Evolutionary conservation across 1,139 yeast genomes (phyloP).

Genomic region (Sugiyamaella paludigena): DNA sequence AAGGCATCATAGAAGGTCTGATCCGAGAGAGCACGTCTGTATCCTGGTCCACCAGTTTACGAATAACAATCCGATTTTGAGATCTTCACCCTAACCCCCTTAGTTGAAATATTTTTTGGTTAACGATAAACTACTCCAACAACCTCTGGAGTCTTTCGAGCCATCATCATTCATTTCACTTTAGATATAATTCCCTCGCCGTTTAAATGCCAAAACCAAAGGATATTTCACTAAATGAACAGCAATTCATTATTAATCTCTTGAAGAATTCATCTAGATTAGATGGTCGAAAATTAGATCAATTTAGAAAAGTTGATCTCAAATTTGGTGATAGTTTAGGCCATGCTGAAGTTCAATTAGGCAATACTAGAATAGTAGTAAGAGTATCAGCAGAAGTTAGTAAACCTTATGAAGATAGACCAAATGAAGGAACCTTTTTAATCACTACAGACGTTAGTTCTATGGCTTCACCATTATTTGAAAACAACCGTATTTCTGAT

Average conservation of each 20-base stretch:
- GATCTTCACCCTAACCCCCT: no score
- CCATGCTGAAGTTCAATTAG: constrained; percentile 72
- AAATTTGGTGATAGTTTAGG: constrained; percentile 72
- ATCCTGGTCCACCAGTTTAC: no score
- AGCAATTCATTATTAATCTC: constrained; percentile 57
- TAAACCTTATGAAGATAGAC: constrained; percentile 84
- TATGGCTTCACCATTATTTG: constrained; percentile 85
- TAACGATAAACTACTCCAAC: no score
- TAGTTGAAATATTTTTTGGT: no score
- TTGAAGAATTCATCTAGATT: constrained; percentile 60
- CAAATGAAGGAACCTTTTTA: constrained; percentile 85
- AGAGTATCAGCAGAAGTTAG: constrained; percentile 78
- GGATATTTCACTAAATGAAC: constrained; percentile 67
- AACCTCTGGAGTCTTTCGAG: no score
- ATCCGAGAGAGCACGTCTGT: no score
- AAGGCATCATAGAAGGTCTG: no score
- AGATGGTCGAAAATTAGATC: constrained; percentile 66
- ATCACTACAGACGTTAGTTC: constrained; percentile 86
- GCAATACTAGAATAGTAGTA: constrained; percentile 68
- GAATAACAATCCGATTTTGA: no score
- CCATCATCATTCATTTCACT: no score
- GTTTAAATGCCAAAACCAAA: constrained; percentile 52
- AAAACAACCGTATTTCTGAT: constrained; percentile 65
- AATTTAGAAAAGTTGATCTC: constrained; percentile 63
- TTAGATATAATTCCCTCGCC: no score